Evolutionary conservation across 164 flowering plant species (phyloP).

Genomic region (Warburgia ugandensis): DNA sequence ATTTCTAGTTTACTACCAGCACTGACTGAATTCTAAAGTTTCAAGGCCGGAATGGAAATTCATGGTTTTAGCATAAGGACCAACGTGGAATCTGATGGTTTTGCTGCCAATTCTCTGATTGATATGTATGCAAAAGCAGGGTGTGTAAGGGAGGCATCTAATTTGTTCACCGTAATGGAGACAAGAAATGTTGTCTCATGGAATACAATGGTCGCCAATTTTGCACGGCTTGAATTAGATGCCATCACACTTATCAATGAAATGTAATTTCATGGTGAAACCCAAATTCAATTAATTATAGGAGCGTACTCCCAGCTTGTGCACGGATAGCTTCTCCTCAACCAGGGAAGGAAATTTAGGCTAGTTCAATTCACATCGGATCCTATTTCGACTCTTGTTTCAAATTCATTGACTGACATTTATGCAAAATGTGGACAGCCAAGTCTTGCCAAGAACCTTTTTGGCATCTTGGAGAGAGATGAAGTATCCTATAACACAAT

Average conservation of each 20-base stretch:
- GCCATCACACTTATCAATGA: constrained; percentile 8
- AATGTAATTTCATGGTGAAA: constrained; percentile 15
- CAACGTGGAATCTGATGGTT: constrained; percentile 6
- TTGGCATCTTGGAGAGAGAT: constrained; percentile 5
- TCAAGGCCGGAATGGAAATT: constrained; percentile 12
- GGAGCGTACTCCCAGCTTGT: constrained; percentile 16
- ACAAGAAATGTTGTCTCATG: constrained; percentile 42
- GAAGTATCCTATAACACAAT: constrained; percentile 16
- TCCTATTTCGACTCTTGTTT: constrained; percentile 7
- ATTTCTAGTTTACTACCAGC: constrained; percentile 13
- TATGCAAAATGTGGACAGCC: constrained; percentile 14
- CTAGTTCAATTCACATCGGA: constrained; percentile 4
- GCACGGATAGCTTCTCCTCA: constrained; percentile 5
- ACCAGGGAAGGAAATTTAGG: constrained; percentile 14
- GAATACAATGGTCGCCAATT: constrained; percentile 36
- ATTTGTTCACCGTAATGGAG: constrained; percentile 8
- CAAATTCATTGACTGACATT: constrained; percentile 15
- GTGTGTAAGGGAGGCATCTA: constrained; percentile 3
- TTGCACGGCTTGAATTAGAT: constrained; percentile 11
- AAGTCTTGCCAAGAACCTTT: constrained; percentile 11
- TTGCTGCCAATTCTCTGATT: constrained; percentile 12
- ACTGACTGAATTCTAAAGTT: constrained; percentile 7
- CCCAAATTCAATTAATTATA: constrained; percentile 12
- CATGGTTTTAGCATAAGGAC: constrained; percentile 11
- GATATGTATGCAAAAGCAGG: constrained; percentile 19